Evolutionary conservation across 495 filamentous ascomycete genomes (phyloP), one percentile per base, ranked within the genome.

Genomic region (Podospora appendiculata): DNA sequence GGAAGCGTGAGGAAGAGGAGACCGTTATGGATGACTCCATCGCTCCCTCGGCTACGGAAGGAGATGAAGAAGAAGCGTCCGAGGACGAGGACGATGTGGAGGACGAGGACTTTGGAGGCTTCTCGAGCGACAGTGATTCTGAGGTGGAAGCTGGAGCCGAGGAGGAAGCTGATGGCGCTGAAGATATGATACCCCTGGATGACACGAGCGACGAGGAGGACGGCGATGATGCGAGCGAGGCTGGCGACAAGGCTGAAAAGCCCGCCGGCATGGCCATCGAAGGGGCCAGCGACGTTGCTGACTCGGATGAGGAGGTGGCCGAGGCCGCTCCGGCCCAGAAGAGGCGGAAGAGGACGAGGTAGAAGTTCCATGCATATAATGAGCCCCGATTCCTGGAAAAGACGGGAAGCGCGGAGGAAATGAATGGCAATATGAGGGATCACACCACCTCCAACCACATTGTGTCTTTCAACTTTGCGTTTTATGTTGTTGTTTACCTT

Each of bases 151-250:
- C 70, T 10, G 68, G 68, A 40, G 59, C 68, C 25, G 67, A 59
- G 19, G 57, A 59, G 33, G 61, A 62, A 32, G 64, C 63, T 45
- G 62, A 47, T 38, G 66, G 57, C 43, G 70, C 70, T 10, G 75
- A 75, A 58, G 76, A 77, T 54, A 72, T 79, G 69, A 75, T 70
- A 66, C 72, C 76, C 67, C 66, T 79, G 36, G 74, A 71, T 43
- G 75, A 72, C 45, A 67, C 75, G 40, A 74, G 73, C 51, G 70
- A 70, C 33, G 67, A 66, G 7, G 48, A 42, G 38, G 48, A 38
- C 13, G 39, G 13, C 35, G 48, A 42, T 2, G 33, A 19, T 18
- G 36, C 4, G 8, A 41, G 36, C 4, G 35, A 50, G 35, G 19
- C 32, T 11, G 47, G 18, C 39, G 18, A 19, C 16, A 11, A 11